Base-by-base conservation (phyloP, 257 asterid species). In the Solanum boliviense region DNA sequence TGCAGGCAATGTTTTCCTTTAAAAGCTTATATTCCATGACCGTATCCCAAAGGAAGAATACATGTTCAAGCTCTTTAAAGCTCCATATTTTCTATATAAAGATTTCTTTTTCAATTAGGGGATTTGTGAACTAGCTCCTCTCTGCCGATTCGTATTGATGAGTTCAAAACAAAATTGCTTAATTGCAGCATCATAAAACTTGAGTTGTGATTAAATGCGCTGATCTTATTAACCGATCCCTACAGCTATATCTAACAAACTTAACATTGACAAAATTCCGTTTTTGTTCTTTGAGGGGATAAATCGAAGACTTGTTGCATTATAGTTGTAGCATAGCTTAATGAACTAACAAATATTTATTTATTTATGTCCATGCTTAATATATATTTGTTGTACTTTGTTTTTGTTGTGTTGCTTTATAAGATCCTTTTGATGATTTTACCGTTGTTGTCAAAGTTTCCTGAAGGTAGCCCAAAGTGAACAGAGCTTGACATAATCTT, bases 1-100 rank as follows among this genome's bases (percentile, higher is more conserved):
- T 97, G 99, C 99, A 95, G 99, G 99, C 91, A 90, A 88, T 73
- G 75, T 87, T 86, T 89, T 46, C 67, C 86, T 81, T 86, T 62
- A 15, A 70, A 60, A 44, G 35, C 65, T 48, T n/a, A 4, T 32
- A 74, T 71, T 85, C 83, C 60, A 85, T 84, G 84, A 88, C 62
- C 16, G 68, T 83, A 85, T 58, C 52, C 73, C 68, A 36, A 62
- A 74, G 20, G 87, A 86, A 52, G 29, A 68, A 31, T 62, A 25
- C 41, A 36, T 87, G 79, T 85, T 75, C 62, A 67, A 74, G 44
- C 35, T 48, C 62, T 29, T 46, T 12, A 58, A 85, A 82, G 86
- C 71, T 84, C 12, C 68, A 31, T 86, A 9, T 39, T 52, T 29
- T 86, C 13, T 60, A 48, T 81, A 46, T 46, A 81, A 81, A 29